phyloP scores from a whole-genome alignment of 371 early-diverging fungal genomes.

The Mucor piriformis region DNA sequence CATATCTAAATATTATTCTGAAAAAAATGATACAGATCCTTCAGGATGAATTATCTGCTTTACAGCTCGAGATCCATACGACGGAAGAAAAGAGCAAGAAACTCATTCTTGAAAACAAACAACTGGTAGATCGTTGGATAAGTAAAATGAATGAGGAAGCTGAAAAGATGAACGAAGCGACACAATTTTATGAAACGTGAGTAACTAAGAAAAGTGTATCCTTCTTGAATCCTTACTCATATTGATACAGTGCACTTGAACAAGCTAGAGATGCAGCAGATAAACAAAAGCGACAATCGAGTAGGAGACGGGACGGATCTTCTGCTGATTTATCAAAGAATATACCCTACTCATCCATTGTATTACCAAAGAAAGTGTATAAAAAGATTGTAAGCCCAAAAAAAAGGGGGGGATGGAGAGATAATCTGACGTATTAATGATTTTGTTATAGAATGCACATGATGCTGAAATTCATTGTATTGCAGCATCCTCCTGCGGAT shows the following conservation, averaged over 20 bases:
- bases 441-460: conserved; percentile 68
- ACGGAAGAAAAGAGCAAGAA: conserved; percentile 78
- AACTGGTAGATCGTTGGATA: conserved; percentile 90
- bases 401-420: too few species aligned
- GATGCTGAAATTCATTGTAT: conserved; percentile 86
- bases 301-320: conserved; percentile 14
- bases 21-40: conserved; percentile 40
- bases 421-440: too few species aligned
- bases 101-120: conserved; percentile 81
- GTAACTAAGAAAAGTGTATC: neutral
- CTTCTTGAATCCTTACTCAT: neutral
- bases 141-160: conserved; percentile 92
- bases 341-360: conserved; percentile 10
- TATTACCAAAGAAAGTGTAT: conserved; percentile 15
- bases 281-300: conserved; percentile 19
- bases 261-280: conserved; percentile 33
- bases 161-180: conserved; percentile 92
- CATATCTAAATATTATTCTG: neutral
- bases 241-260: conserved; percentile 21
- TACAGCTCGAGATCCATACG: conserved; percentile 89
- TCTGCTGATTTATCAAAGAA: neutral
- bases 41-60: conserved; percentile 89
- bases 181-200: conserved; percentile 78
- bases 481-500: conserved; percentile 73
- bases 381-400: conserved; percentile 22